Percentiles rank a stretch among this genome's conserved stretches.
Evolutionary conservation across 139 green algal species (phyloP).

Genomic region (Micromonas pusilla): DNA sequence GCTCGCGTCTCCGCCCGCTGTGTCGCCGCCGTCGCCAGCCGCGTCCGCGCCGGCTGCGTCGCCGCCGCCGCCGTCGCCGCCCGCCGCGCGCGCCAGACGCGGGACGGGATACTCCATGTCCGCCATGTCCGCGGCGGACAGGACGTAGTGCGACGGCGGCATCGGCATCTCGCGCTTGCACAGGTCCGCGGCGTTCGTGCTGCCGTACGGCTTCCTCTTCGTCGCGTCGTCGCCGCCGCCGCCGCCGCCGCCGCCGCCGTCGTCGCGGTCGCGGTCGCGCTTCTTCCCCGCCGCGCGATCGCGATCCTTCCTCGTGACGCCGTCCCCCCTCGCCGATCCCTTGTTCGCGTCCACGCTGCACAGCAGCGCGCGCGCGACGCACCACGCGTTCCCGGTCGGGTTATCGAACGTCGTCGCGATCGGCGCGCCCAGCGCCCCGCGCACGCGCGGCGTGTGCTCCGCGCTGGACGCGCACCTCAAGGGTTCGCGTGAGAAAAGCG

Average conservation of each 20-base stretch:
- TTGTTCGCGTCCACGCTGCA: background rate
- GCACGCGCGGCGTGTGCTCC: background rate
- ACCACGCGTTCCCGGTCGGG: background rate
- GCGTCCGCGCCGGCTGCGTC: background rate
- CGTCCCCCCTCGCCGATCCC: background rate
- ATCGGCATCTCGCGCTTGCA: background rate
- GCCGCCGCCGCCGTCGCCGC: background rate
- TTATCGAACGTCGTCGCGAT: background rate
- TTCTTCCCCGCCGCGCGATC: background rate
- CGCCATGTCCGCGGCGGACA: constrained; percentile 10
- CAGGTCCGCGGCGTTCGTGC: background rate
- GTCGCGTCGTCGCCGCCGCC: background rate
- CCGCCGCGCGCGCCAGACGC: background rate
- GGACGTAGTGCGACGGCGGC: background rate
- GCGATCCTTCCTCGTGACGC: background rate
- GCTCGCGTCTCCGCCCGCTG: background rate
- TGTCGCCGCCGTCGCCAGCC: background rate
- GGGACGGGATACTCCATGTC: constrained; percentile 17
- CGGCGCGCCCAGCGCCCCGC: background rate
- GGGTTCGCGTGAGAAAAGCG: no score
- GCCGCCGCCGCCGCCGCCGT: background rate
- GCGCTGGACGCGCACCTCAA: background rate
- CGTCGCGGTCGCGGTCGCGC: background rate
- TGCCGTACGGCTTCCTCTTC: background rate
- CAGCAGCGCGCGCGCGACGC: background rate